phyloP scores from a whole-genome alignment of 768 basidiomycete species.

The Calocybe cyanea region DNA sequence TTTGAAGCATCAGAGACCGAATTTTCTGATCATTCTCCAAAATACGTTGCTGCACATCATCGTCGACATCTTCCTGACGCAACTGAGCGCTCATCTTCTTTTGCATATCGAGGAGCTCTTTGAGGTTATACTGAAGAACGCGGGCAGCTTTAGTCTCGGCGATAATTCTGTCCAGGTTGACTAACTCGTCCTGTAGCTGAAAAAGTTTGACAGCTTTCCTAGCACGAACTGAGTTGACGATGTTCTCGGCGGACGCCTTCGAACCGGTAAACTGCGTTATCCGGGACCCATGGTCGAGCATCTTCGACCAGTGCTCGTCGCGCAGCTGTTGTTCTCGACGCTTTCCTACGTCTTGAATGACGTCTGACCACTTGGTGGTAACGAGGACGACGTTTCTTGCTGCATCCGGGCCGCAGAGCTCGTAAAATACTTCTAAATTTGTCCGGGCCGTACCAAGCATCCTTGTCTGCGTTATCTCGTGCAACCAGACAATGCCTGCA shows the following conservation, averaged over 20 bases:
- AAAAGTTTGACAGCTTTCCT: conserved; percentile 10
- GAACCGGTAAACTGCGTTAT: conserved; percentile 12
- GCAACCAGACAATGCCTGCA: conserved; percentile 27
- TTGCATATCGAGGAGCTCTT: conserved; percentile 13
- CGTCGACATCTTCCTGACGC: neutral
- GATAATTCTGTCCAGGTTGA: conserved; percentile 11
- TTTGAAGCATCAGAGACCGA: conserved; percentile 12
- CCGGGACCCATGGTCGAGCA: conserved; percentile 15
- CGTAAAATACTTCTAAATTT: conserved; percentile 46
- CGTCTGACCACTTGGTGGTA: conserved; percentile 47
- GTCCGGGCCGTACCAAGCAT: conserved; percentile 39
- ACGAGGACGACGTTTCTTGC: conserved; percentile 44
- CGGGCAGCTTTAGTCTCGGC: conserved; percentile 15
- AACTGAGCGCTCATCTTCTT: conserved; percentile 5
- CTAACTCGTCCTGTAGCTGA: conserved; percentile 14
- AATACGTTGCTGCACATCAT: neutral
- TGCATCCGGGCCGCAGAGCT: conserved; percentile 43
- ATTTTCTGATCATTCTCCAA: conserved; percentile 12
- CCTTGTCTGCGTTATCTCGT: conserved; percentile 30
- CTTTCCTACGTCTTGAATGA: conserved; percentile 14
- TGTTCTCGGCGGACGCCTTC: conserved; percentile 10
- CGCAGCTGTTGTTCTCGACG: conserved; percentile 13
- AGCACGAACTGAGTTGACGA: conserved; percentile 13
- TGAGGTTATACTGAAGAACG: conserved; percentile 10
- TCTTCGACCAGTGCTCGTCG: conserved; percentile 15